These are phyloP conservation scores for Pseudonectria foliicola DNA, from an alignment of 2,329 filamentous ascomycete genomes.

Conservation along the genomic window DNA sequence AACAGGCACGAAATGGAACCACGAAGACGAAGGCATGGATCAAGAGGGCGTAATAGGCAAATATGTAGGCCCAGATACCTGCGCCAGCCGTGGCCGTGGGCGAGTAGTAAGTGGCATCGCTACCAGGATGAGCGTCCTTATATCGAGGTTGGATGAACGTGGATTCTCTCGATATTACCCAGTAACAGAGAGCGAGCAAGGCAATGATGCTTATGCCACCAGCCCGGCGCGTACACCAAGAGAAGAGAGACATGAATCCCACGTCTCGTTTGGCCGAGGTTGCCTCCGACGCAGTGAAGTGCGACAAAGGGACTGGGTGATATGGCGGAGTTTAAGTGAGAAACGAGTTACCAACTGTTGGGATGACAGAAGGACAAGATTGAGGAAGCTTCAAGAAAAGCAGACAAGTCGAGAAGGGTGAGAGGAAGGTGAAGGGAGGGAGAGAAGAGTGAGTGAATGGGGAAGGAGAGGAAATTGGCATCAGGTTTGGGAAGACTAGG, in stretches of 20 bases:
- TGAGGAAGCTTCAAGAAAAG: constrained; percentile 1
- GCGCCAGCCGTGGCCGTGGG: constrained; percentile 30
- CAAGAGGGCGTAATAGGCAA: constrained; percentile 58
- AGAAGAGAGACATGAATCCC: constrained; percentile 42
- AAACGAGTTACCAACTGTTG: constrained; percentile 1
- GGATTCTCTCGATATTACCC: constrained; percentile 46
- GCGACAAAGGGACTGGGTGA: background rate
- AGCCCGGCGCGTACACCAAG: constrained; percentile 46
- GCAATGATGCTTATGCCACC: constrained; percentile 49
- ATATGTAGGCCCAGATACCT: constrained; percentile 45
- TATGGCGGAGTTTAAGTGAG: background rate
- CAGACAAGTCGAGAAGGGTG: background rate
- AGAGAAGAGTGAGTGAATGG: constrained; percentile 2
- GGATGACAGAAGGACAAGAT: constrained; percentile 1
- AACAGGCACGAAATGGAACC: constrained; percentile 57
- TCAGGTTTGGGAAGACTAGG: no score
- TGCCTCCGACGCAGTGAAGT: background rate
- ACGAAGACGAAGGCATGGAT: constrained; percentile 57
- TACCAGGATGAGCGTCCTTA: constrained; percentile 35
- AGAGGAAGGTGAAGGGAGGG: background rate
- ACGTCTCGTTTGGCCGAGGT: background rate
- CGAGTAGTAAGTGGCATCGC: constrained; percentile 23
- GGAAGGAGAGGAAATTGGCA: constrained; percentile 1
- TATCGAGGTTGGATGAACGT: constrained; percentile 36
- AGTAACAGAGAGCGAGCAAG: constrained; percentile 44